Conservation (phyloP, 2,329 filamentous ascomycete species). For the Aspergillus novoparasiticus region DNA sequence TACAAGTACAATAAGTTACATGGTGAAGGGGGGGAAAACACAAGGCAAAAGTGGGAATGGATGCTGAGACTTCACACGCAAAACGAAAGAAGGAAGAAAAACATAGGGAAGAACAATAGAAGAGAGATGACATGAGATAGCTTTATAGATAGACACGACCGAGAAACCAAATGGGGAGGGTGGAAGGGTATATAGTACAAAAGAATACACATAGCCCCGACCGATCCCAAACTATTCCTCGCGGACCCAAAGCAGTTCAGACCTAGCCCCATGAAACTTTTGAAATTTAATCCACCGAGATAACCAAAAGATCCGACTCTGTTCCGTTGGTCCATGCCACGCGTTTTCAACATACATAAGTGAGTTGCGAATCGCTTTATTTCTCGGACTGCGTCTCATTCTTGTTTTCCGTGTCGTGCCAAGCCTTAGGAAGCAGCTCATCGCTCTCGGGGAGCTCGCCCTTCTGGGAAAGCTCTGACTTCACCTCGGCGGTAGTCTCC, state of each 20-base stretch:
- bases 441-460: constrained; percentile 44
- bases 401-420: constrained; percentile 45
- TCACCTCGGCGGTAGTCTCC: constrained; percentile 27
- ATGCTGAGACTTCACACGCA: constrained; percentile 12
- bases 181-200: background rate
- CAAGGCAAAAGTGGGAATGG: constrained; percentile 13
- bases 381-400: constrained; percentile 23
- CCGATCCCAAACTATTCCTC: background rate
- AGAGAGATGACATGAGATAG: constrained; percentile 19
- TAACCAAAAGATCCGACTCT: background rate
- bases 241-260: background rate
- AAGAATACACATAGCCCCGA: background rate
- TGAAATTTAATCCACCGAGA: background rate
- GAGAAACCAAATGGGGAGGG: constrained; percentile 6
- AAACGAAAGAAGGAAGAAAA: constrained; percentile 1
- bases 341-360: background rate
- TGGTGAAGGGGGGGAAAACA: constrained; percentile 10
- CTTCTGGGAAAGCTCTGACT: constrained; percentile 23
- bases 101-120: background rate
- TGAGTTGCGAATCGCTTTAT: constrained; percentile 10
- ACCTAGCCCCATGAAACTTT: background rate
- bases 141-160: constrained; percentile 6
- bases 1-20: constrained; percentile 36
- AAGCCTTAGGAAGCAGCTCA: constrained; percentile 52
- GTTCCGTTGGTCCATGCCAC: background rate